Evolutionary conservation across 345 rosid species (phyloP), one percentile per base, ranked within the genome.

Genomic region (Draba incana): DNA sequence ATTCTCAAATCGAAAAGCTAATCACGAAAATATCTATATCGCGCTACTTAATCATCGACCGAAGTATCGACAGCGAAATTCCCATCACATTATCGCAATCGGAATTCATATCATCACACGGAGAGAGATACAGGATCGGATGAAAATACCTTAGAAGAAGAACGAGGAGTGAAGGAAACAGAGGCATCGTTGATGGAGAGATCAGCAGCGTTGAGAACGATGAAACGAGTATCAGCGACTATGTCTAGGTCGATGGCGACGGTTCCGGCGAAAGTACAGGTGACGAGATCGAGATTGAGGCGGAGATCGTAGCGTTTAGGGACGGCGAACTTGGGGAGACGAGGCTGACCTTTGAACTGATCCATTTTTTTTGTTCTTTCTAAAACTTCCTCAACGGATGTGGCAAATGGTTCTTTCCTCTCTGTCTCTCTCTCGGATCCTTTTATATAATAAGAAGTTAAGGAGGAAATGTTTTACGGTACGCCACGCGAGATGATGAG

Each of bases 131-230:
- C 30, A 3, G 4, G 25, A 20, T 23, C 10, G 42, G 52, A 31
- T 10, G 15, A 62, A 1, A 35, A 24, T 60, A 92, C 96, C 92
- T 88, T 69, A 31, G 90, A 79, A 45, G 93, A 75, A 43, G 54
- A 15, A 33, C 3, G 46, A 71, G 63, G 43, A 28, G 88, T 46
- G 78, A 86, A 89, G 67, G 84, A 78, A 33, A 91, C 85, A 38
- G 86, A 76, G 10, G 69, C 76, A n/a, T 69, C 15, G 53, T 66
- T 39, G 81, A 94, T 48, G 47, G 86, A 51, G 64, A 94, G 88
- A n/a, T 94, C 97, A 60, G 96, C 96, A 3, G 96, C 96, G 78
- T 94, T 94, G 33, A 94, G 91, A 79, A 94, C 97, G 73, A 94
- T 76, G 87, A 79, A 89, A 44, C 75, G 70, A 66, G 97, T 91